Conservation (phyloP, 352 stramenopile species). For the Phytophthora sp. region DNA sequence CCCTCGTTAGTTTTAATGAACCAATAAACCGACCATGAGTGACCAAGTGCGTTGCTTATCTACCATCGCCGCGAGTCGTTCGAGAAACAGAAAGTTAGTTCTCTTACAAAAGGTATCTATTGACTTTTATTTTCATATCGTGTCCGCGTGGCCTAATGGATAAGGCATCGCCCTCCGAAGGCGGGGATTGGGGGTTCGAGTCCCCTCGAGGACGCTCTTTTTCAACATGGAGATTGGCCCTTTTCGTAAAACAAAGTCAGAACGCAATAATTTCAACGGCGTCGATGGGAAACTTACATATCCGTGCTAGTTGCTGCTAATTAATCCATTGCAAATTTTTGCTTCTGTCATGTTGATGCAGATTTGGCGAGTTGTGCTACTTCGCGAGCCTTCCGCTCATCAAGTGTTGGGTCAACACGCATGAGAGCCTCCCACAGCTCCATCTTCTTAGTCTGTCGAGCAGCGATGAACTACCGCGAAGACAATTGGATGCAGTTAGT, state of each 20-base stretch:
- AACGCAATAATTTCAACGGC: too few species aligned
- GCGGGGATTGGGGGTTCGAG: conserved; percentile 42
- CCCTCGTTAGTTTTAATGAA: conserved; percentile 40
- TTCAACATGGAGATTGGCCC: background rate
- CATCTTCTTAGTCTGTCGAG: conserved; percentile 52
- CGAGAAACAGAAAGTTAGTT: too few species aligned
- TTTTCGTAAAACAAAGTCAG: too few species aligned
- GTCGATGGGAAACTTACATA: too few species aligned
- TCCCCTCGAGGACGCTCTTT: conserved; percentile 38
- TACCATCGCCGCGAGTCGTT: background rate
- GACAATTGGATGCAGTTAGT: background rate
- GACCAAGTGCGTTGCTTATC: background rate
- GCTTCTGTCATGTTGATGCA: conserved; percentile 6
- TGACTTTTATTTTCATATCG: background rate
- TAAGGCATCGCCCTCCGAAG: conserved; percentile 33
- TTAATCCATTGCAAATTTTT: too few species aligned
- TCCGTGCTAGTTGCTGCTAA: too few species aligned
- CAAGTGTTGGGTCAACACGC: conserved; percentile 65
- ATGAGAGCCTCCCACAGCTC: conserved; percentile 76
- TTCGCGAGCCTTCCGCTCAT: conserved; percentile 56
- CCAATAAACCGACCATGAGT: conserved; percentile 20
- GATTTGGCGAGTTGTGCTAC: conserved; percentile 34
- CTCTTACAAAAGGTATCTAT: too few species aligned
- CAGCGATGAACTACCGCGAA: conserved; percentile 47
- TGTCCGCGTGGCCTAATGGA: conserved; percentile 28